Base-by-base conservation (phyloP, 495 filamentous ascomycete species). In the Daldinia caldariorum region DNA sequence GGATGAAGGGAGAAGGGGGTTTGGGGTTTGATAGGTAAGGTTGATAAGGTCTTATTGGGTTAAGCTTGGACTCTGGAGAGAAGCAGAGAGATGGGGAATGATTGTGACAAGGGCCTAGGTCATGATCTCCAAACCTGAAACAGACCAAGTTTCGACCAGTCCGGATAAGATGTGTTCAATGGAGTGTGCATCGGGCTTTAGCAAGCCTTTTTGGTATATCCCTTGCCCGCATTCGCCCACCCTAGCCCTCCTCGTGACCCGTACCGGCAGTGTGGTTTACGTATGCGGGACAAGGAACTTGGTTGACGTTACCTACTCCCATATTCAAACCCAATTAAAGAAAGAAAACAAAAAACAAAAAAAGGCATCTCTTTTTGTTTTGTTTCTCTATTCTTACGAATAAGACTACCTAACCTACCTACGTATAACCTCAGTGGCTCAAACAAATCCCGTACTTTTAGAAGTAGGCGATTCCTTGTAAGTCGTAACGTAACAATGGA, bases 121-220 rank as follows among this genome's bases (percentile, higher is more conserved):
- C 50, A 69, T 59, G 67, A 76, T 76, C 73, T 68, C 65, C 72
- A 72, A 47, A 75, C 67, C 58, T 77, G 75, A 77, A 77, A 77
- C 75, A 57, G 64, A 67, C 65, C 59, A 70, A 68, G 75, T 77
- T 77, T 77, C 75, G 73, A 72, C 72, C 69, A 75, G 67, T 64
- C 49, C 45, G 68, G 64, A 65, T 69, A 56, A 64, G 74, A 70
- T 35, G 34, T 35, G 57, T 20, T 26, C 26, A 26, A 26, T 26
- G 26, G 26, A 26, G 26, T 26, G 26, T 26, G 1, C 26, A 26
- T 1, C 26, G 26, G 26, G 26, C 26, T 26, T 55, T 61, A 20
- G 56, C 16, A 47, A 26, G 69, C 61, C 55, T 37, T 68, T 67
- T 58, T 35, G 5, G 34, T 35, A 34, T 34, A 35, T 35, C 34